Percentiles rank a stretch among this genome's conserved stretches.
Evolutionary conservation across 148 eudicot species (phyloP).

Genomic region (Oxyria digyna): DNA sequence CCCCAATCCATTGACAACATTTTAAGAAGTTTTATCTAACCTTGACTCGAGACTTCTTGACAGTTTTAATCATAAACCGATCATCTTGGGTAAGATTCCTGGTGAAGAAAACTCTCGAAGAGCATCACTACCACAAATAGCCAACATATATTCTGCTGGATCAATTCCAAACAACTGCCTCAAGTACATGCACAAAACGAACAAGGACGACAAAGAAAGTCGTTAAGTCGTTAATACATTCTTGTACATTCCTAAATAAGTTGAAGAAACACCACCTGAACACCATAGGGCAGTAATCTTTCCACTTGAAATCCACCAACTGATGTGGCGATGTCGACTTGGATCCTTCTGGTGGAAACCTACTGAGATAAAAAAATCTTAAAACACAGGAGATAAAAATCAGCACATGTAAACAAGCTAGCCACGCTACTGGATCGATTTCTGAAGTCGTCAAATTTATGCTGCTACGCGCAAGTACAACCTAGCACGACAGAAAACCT

Average conservation of each 20-base stretch:
- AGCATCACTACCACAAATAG: constrained; percentile 83
- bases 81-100: constrained; percentile 77
- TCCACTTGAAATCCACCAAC: constrained; percentile 67
- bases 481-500: constrained; percentile 24
- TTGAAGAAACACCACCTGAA: constrained; percentile 31
- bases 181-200: constrained; percentile 41
- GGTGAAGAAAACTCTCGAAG: constrained; percentile 78
- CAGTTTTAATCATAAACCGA: constrained; percentile 71
- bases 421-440: constrained; percentile 78
- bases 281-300: constrained; percentile 76
- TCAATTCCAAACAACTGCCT: constrained; percentile 63
- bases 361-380: no score
- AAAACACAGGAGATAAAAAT: no score
- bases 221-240: not conserved
- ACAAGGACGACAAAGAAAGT: not conserved
- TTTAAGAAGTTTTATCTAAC: constrained; percentile 22
- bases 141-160: constrained; percentile 85
- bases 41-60: constrained; percentile 75
- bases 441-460: constrained; percentile 49
- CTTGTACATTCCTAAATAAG: not conserved
- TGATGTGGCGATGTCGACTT: constrained; percentile 78
- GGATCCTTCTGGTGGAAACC: constrained; percentile 57
- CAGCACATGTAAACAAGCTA: constrained; percentile 70
- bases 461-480: constrained; percentile 98
- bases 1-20: not conserved